Conservation (phyloP, 306 rosid genomes). For the Dalbergia cochinchinensis region DNA sequence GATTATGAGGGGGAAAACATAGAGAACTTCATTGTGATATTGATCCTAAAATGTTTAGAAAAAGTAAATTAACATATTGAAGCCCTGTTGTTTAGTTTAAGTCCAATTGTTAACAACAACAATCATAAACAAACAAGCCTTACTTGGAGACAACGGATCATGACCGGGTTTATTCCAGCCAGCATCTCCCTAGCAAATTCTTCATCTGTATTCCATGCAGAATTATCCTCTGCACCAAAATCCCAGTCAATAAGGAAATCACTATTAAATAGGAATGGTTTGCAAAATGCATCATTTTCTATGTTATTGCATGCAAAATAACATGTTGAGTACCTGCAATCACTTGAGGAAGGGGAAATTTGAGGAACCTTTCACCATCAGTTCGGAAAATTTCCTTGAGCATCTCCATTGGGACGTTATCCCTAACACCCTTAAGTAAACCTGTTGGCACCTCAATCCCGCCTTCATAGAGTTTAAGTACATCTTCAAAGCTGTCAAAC, state of each 20-base stretch:
- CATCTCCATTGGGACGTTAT: constrained; percentile 61
- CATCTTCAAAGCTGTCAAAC: constrained; percentile 76
- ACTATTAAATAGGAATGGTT: constrained; percentile 1
- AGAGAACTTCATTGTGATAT: constrained; percentile 22
- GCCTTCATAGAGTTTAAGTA: constrained; percentile 74
- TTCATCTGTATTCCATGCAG: constrained; percentile 85
- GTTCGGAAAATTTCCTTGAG: constrained; percentile 76
- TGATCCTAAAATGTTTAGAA: constrained; percentile 11
- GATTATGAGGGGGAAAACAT: constrained; percentile 3
- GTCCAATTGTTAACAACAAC: neutral
- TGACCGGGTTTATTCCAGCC: constrained; percentile 81
- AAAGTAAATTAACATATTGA: constrained; percentile 8
- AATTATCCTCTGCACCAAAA: constrained; percentile 63
- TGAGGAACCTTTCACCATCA: constrained; percentile 73
- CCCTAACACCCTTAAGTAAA: constrained; percentile 55
- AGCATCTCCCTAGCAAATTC: constrained; percentile 93
- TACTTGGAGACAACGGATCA: constrained; percentile 70
- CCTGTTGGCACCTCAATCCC: constrained; percentile 65
- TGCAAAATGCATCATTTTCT: constrained; percentile 30
- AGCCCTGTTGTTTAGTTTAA: constrained; percentile 9
- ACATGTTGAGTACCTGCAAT: constrained; percentile 64
- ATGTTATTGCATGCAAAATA: constrained; percentile 37
- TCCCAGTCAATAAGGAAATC: constrained; percentile 28
- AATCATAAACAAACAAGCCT: neutral
- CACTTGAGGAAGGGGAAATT: constrained; percentile 78